Evolutionary conservation across 352 stramenopile species (phyloP).

Genomic region (Globisporangium sylvaticum): DNA sequence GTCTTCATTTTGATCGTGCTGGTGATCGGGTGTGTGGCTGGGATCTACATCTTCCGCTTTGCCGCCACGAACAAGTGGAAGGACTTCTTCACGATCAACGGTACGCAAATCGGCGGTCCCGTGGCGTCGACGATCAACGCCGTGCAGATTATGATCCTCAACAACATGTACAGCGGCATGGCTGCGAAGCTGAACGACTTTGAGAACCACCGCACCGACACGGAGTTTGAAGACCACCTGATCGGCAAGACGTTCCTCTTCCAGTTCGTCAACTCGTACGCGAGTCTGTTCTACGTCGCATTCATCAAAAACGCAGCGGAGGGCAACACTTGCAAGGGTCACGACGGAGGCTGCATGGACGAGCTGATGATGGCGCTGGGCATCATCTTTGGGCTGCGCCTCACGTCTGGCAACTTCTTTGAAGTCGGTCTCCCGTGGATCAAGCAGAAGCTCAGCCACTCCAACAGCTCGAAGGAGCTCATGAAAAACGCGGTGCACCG

Average conservation of each 20-base stretch:
- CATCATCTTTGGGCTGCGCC: conserved; percentile 68
- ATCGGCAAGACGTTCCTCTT: conserved; percentile 83
- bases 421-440: conserved; percentile 72
- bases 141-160: conserved; percentile 81
- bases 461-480: conserved; percentile 20
- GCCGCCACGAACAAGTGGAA: conserved; percentile 52
- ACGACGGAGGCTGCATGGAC: conserved; percentile 62
- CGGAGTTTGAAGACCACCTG: conserved; percentile 92
- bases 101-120: conserved; percentile 35
- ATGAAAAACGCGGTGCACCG: conserved; percentile 32
- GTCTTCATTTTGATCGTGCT: conserved; percentile 67
- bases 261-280: conserved; percentile 85
- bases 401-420: conserved; percentile 79
- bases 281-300: conserved; percentile 78
- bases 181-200: conserved; percentile 64
- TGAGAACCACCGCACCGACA: conserved; percentile 97
- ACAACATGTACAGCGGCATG: conserved; percentile 64
- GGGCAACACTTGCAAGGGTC: conserved; percentile 39
- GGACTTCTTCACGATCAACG: conserved; percentile 53
- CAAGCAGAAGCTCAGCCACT: conserved; percentile 44
- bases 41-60: conserved; percentile 76
- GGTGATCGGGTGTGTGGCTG: conserved; percentile 56
- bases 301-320: conserved; percentile 75
- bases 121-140: conserved; percentile 76
- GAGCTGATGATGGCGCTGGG: conserved; percentile 71